Base-by-base conservation (phyloP, 2,329 filamentous ascomycete species). In the Thielaviopsis euricoi region DNA sequence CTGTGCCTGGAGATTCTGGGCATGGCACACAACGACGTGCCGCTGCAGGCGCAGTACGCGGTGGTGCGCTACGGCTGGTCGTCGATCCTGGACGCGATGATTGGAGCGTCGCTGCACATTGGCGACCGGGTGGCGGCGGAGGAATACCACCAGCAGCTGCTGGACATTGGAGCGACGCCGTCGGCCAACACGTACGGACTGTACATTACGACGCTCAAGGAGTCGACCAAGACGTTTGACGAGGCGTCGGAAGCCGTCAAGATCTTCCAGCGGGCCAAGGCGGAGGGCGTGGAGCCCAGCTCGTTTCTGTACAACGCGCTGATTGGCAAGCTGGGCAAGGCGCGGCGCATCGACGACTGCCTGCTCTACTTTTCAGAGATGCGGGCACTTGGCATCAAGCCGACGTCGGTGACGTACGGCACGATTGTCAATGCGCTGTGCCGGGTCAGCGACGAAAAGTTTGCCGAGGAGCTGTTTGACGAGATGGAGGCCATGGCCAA, bases 401-500 rank as follows among this genome's bases (percentile, higher is more conserved):
- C 93, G 1, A 98, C 93, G 0, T 96, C 89, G 53, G 93, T 98
- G 59, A 98, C 93, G 0, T 98, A 98, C 66, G 93, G 93, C 62
- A 98, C 93, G 13, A 90, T 98, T 65, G 91, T 98, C 72, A 98
- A 98, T 65, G 93, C 93, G 23, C 80, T 98, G 15, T 96, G 90
- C 77, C 87, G 93, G 65, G 93, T 97, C 58, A 95, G 89, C 64
- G 93, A 98, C 65, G 91, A 97, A 74, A 94, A 91, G 67, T 95
- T 96, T 68, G 93, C 93, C 26, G 93, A 96, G 67, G 89, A 97
- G 71, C 82, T 97, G 65, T 98, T 98, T 67, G 89, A 97, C 67
- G 93, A 98, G 74, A 98, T 98, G 93, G 93, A 98, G 75, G 82
- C 85, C 52, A 95, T 95, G 85, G 86, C 89, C 59, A 98, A 98